Evolutionary conservation across 2,329 filamentous ascomycete genomes (phyloP), one percentile per base, ranked within the genome.

Genomic region (Zarea fungicola): DNA sequence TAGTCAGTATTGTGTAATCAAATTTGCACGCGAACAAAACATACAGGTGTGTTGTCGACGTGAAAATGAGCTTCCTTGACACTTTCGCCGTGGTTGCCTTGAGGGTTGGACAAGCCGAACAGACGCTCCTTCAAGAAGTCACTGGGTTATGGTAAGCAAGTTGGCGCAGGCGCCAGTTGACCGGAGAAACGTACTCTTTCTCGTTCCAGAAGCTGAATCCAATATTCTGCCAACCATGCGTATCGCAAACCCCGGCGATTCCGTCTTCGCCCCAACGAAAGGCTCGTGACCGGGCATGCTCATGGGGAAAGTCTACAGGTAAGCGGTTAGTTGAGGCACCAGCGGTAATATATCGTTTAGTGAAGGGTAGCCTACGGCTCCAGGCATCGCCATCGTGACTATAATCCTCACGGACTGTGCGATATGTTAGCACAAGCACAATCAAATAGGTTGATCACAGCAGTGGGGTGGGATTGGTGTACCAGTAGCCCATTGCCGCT

Each of bases 121-220:
- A 97, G 80, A 55, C 93, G 84, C 68, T 97, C 93, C 69, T 97
- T 97, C 60, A 97, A 76, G 64, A 92, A 95, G 49, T 89, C 86
- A 66, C 90, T 95, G 58, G 18, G 18, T 5, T 31, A 21, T 40
- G 45, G 63, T 80, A 64, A 81, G 73, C 52, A 51, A 16, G 40
- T 32, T 13, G 13, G 42, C 34, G 31, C 10, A 40, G 29, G 29
- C n/a, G 23, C 1, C 8, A 6, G 11, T 35, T 21, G 14, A 18
- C 18, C 4, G n/a, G 16, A 39, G 16, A 18, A n/a, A 58, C 67
- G 46, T 56, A 95, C 90, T 97, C 92, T 73, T 96, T 83, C 67
- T 90, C 91, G 65, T 97, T 97, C 92, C 92, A 97, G 67, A 97
- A 97, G 45, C 89, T 83, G 74, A 97, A 96, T 4, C 87, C 89